Evolutionary conservation across 352 stramenopile species (phyloP).

Genomic region (Globisporangium spiculum): DNA sequence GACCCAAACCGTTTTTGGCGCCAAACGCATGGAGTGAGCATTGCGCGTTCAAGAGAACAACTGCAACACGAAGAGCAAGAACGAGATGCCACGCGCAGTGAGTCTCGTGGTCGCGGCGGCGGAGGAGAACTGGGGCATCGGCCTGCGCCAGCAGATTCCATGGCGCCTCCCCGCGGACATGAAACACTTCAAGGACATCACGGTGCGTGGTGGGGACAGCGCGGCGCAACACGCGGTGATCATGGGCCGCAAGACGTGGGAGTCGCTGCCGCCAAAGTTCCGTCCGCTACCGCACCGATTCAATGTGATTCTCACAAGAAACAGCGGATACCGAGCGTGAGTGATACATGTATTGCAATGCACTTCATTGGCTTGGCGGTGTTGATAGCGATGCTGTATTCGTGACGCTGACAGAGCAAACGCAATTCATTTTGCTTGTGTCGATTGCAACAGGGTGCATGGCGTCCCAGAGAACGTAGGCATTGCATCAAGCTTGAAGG

Average conservation of each 20-base stretch:
- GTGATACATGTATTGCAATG: slow-evolving; percentile 8
- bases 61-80: neutral
- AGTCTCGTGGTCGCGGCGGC: slow-evolving; percentile 88
- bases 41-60: neutral
- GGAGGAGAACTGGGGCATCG: slow-evolving; percentile 86
- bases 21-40: neutral
- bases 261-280: slow-evolving; percentile 96
- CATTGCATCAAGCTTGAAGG: slow-evolving; percentile 82
- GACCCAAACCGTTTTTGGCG: neutral
- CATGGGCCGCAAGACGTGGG: slow-evolving; percentile 99
- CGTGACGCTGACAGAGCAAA: neutral
- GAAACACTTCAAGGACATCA: slow-evolving; percentile 96
- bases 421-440: neutral
- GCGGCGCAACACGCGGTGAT: slow-evolving; percentile 94
- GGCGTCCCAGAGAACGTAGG: slow-evolving; percentile 78
- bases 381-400: neutral
- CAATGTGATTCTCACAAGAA: slow-evolving; percentile 96
- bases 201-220: slow-evolving; percentile 33
- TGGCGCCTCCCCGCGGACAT: slow-evolving; percentile 96
- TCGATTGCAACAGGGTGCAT: slow-evolving; percentile 12
- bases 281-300: slow-evolving; percentile 92
- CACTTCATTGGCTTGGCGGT: neutral
- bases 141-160: slow-evolving; percentile 83
- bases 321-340: slow-evolving; percentile 41
- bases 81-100: slow-evolving; percentile 33